Conservation (phyloP, 1,139 yeast genomes). For the Kluyveromyces sp. region DNA sequence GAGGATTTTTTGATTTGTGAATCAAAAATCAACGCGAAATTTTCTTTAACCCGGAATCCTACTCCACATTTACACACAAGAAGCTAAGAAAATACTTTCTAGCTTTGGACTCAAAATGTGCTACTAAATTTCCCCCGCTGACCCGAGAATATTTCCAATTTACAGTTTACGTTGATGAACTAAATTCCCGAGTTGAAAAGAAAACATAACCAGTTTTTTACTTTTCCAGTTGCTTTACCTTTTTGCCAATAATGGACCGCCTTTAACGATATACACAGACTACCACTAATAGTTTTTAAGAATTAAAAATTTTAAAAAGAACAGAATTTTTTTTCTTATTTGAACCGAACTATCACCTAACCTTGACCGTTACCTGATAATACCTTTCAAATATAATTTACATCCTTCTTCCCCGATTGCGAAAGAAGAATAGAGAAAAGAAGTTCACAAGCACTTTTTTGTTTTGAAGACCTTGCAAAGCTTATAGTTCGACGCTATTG, state of each 20-base stretch:
- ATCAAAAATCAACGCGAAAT: background rate
- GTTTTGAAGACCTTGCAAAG: background rate
- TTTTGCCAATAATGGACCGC: background rate
- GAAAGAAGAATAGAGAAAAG: background rate
- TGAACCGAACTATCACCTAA: background rate
- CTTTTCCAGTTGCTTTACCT: background rate
- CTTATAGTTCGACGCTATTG: background rate
- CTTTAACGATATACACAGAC: background rate
- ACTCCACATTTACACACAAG: background rate
- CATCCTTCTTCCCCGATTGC: background rate
- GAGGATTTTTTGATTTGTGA: background rate
- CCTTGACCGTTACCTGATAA: background rate
- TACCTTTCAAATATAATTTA: background rate
- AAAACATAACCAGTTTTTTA: background rate
- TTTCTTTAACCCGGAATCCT: conserved; percentile 5
- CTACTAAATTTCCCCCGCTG: conserved; percentile 1
- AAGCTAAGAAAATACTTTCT: background rate
- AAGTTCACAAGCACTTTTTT: background rate
- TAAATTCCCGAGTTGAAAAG: background rate
- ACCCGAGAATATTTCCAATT: background rate
- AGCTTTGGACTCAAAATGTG: background rate
- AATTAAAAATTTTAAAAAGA: background rate
- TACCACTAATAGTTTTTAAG: background rate
- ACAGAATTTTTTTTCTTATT: background rate
- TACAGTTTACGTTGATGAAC: background rate